These are phyloP conservation scores for Lasiosphaeria hispida DNA, from an alignment of 495 filamentous ascomycete species.

Conservation along the genomic window DNA sequence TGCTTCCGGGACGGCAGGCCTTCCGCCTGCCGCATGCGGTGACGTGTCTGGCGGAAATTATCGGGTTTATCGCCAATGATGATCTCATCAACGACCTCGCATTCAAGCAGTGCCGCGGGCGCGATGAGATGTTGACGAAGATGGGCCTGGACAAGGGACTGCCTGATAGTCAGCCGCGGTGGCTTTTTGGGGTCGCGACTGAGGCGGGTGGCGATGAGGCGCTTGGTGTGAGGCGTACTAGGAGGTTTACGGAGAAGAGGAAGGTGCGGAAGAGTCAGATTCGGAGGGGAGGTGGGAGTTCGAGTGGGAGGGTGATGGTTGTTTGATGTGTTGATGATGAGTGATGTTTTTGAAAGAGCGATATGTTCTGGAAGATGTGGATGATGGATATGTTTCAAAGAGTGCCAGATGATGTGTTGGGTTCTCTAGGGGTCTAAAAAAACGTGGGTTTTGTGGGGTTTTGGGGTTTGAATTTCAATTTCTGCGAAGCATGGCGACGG, in stretches of 20 bases:
- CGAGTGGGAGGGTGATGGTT: too few species aligned
- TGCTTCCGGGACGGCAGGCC: slow-evolving; percentile 54
- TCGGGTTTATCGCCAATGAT: slow-evolving; percentile 70
- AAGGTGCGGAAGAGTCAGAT: slow-evolving; percentile 37
- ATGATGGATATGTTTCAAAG: too few species aligned
- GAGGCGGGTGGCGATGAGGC: slow-evolving; percentile 24
- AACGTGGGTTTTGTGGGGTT: too few species aligned
- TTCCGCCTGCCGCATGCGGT: slow-evolving; percentile 69
- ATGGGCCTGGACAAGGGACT: slow-evolving; percentile 32
- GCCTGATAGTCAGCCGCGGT: slow-evolving; percentile 35
- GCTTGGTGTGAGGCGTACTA: slow-evolving; percentile 37
- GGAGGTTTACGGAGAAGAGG: slow-evolving; percentile 41
- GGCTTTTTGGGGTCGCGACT: slow-evolving; percentile 34
- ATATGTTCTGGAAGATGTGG: too few species aligned
- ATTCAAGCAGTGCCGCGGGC: slow-evolving; percentile 42
- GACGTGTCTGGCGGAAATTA: slow-evolving; percentile 68
- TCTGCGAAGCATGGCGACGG: too few species aligned
- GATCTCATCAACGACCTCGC: slow-evolving; percentile 65
- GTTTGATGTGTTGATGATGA: too few species aligned
- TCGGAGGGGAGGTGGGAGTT: slow-evolving; percentile 3
- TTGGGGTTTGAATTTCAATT: too few species aligned
- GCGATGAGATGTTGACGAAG: slow-evolving; percentile 30
- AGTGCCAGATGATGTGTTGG: too few species aligned
- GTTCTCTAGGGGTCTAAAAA: too few species aligned
- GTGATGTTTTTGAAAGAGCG: too few species aligned